These are phyloP conservation scores for Primulina eburnea DNA, from an alignment of 257 asterid genomes.

Conservation along the genomic window DNA sequence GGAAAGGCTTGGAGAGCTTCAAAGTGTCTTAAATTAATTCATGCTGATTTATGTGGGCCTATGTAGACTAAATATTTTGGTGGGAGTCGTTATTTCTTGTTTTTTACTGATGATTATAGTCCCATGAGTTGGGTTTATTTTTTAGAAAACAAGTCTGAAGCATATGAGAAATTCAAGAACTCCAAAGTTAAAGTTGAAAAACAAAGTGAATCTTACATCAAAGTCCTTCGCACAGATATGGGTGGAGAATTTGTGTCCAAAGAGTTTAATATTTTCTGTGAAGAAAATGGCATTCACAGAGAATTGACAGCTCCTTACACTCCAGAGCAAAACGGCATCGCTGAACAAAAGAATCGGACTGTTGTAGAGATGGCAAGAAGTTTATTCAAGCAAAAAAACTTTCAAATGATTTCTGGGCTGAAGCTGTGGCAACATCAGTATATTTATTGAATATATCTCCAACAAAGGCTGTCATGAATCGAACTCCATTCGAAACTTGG, in stretches of 20 bases:
- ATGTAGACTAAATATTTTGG: neutral
- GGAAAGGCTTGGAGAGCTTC: slow-evolving; percentile 23
- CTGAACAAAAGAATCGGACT: too few species aligned
- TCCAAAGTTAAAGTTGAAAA: slow-evolving; percentile 24
- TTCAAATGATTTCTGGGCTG: slow-evolving; percentile 22
- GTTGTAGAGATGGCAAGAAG: too few species aligned
- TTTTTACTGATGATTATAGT: slow-evolving; percentile 22
- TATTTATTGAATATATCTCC: slow-evolving; percentile 18
- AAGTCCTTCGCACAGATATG: neutral
- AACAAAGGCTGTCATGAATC: neutral
- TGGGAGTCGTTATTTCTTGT: slow-evolving; percentile 16
- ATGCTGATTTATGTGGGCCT: slow-evolving; percentile 16
- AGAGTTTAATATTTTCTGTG: slow-evolving; percentile 17
- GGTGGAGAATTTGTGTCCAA: slow-evolving; percentile 26
- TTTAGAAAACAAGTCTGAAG: slow-evolving; percentile 10
- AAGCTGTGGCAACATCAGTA: neutral
- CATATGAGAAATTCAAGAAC: slow-evolving; percentile 13
- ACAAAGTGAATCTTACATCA: slow-evolving; percentile 5
- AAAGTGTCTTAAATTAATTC: neutral
- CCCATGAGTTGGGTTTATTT: slow-evolving; percentile 13
- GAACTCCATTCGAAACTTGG: slow-evolving; percentile 20
- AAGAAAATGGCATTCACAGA: slow-evolving; percentile 16
- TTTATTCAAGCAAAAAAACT: slow-evolving; percentile 20
- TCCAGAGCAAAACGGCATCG: too few species aligned
- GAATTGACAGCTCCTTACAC: neutral